These are phyloP conservation scores for Candida dajiaensis DNA, from an alignment of 805 yeast species.

Conservation along the genomic window DNA sequence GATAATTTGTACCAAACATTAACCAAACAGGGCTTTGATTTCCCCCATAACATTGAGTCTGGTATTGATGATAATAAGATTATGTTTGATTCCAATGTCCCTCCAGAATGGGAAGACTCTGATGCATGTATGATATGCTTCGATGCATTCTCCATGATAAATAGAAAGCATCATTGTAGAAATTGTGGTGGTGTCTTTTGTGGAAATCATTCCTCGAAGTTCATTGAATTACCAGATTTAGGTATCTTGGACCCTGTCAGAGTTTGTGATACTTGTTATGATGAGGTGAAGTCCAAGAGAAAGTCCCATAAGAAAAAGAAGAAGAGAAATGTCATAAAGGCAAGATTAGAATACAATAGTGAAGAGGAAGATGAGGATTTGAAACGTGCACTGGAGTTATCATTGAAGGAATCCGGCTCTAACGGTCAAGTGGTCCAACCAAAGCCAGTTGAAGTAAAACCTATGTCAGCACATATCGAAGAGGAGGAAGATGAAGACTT, in stretches of 20 bases:
- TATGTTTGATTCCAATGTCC: slow-evolving; percentile 82
- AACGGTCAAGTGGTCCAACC: slow-evolving; percentile 23
- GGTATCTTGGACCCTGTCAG: slow-evolving; percentile 89
- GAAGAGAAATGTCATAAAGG: slow-evolving; percentile 22
- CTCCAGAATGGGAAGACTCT: slow-evolving; percentile 97
- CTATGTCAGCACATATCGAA: slow-evolving; percentile 4
- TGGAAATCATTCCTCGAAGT: slow-evolving; percentile 75
- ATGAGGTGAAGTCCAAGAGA: slow-evolving; percentile 43
- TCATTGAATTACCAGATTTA: slow-evolving; percentile 65
- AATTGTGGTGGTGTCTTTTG: slow-evolving; percentile 95
- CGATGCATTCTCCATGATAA: slow-evolving; percentile 67
- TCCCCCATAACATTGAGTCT: slow-evolving; percentile 43
- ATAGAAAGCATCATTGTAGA: slow-evolving; percentile 93
- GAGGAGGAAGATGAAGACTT: slow-evolving; percentile 82
- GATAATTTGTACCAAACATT: slow-evolving; percentile 55
- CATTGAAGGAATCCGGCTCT: slow-evolving; percentile 49
- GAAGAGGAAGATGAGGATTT: slow-evolving; percentile 79
- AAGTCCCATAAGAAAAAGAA: slow-evolving; percentile 23
- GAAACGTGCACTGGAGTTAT: slow-evolving; percentile 69
- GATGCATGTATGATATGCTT: slow-evolving; percentile 95
- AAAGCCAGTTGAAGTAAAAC: slow-evolving; percentile 5
- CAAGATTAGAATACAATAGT: slow-evolving; percentile 25
- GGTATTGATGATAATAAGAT: slow-evolving; percentile 31
- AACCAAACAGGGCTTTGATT: slow-evolving; percentile 54
- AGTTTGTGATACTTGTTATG: slow-evolving; percentile 87